A percentile compares a stretch with the other conserved stretches of the same genome.
phyloP scores from a whole-genome alignment of 768 basidiomycete species.

The Trametes meyenii region DNA sequence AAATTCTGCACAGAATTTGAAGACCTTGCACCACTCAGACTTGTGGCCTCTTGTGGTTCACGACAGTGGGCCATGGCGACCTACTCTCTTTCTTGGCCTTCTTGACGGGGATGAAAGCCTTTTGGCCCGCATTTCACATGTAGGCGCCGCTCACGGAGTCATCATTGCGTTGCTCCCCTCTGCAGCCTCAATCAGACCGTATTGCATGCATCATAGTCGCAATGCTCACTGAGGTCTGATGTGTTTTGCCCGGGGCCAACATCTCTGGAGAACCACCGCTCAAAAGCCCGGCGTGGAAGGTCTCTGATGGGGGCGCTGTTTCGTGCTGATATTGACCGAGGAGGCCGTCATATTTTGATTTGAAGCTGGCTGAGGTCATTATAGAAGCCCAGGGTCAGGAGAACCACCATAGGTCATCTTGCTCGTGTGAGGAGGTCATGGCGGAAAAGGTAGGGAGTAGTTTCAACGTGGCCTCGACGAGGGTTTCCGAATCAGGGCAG shows the following conservation, averaged over 20 bases:
- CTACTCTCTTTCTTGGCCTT: no score
- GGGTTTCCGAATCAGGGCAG: not conserved
- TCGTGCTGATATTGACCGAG: not conserved
- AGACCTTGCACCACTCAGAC: no score
- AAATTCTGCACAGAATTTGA: no score
- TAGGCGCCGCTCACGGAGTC: not conserved
- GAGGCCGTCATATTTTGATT: not conserved
- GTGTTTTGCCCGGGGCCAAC: not conserved
- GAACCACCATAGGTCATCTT: no score
- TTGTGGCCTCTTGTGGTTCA: no score
- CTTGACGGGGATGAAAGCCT: no score
- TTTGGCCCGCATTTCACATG: no score
- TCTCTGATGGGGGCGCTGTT: constrained; percentile 5
- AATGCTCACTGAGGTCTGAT: constrained; percentile 4
- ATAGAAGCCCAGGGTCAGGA: not conserved
- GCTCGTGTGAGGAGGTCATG: no score
- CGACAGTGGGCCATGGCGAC: no score
- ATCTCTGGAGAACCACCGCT: not conserved
- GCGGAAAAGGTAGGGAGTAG: not conserved
- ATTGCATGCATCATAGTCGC: constrained; percentile 7
- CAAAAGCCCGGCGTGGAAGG: not conserved
- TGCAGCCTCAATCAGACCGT: constrained; percentile 9
- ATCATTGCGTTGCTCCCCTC: not conserved
- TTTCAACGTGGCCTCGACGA: not conserved
- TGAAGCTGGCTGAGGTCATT: not conserved